Evolutionary conservation across 371 early-diverging fungal genomes (phyloP).

Genomic region (Syncephalastrum sp.): DNA sequence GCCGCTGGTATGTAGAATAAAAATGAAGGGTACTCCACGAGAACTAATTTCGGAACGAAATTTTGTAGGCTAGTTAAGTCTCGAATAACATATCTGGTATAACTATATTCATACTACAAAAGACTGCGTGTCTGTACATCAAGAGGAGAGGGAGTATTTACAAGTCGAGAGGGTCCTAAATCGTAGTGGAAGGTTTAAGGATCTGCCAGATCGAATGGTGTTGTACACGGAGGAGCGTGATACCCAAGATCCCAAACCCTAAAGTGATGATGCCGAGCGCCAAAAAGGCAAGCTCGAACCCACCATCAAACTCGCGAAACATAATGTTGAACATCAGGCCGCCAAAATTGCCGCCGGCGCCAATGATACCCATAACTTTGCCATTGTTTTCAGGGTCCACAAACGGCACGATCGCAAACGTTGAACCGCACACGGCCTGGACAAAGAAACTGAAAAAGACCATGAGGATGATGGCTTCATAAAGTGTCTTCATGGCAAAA

Average conservation of each 20-base stretch:
- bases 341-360: constrained; percentile 36
- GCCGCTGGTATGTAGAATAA: too few species aligned
- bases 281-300: constrained; percentile 16
- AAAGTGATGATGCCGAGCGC: constrained; percentile 17
- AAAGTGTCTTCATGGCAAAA: constrained; percentile 18
- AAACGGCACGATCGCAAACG: constrained; percentile 25
- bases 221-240: constrained; percentile 14
- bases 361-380: constrained; percentile 31
- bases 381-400: constrained; percentile 20
- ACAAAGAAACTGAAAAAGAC: constrained; percentile 43
- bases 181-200: neutral
- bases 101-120: too few species aligned
- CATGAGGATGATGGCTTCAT: constrained; percentile 31
- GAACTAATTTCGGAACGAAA: too few species aligned
- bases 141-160: too few species aligned
- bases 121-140: too few species aligned
- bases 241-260: constrained; percentile 14
- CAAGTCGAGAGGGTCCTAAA: too few species aligned
- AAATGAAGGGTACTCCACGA: too few species aligned
- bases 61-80: too few species aligned
- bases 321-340: constrained; percentile 20
- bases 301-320: constrained; percentile 13
- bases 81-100: too few species aligned
- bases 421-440: constrained; percentile 34
- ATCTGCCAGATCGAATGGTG: constrained; percentile 13